Base-by-base conservation (phyloP, 2,329 filamentous ascomycete genomes). In the Alternaria rosae region DNA sequence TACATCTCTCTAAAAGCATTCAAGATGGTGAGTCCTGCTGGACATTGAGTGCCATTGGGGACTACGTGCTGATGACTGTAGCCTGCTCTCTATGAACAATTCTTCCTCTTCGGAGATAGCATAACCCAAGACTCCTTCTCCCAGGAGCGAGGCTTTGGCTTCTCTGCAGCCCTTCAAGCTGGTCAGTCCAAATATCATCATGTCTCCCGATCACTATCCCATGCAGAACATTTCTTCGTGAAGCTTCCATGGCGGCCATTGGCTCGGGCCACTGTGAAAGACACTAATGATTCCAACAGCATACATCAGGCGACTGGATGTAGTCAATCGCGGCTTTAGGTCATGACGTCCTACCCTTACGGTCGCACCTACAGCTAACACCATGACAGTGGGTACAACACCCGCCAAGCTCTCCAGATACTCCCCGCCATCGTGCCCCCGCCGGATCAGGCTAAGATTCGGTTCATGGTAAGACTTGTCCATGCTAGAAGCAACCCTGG, bases 31-130 rank as follows among this genome's bases (percentile, higher is more conserved):
- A 64, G 67, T 60, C 21, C 10, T 17, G 23, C 23, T 53, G 26
- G 30, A 10, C 15, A 6, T 38, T 25, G 42, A n/a, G 15, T 28
- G 10, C 25, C 5, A 32, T 28, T 25, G 13, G 25, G 25, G 26
- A n/a, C 21, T 11, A 6, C 25, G 12, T 30, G 23, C 28, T 70
- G 50, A 70, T 50, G 9, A 13, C 5, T 4, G 4, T 26, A 80
- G 77, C 64, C 72, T 62, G 64, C 74, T 32, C 54, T 70, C 21
- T 78, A 79, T 57, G 78, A 82, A 38, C 81, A 84, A 62, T 81
- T 85, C 70, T 84, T 98, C 65, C 87, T 98, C 23, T 91, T 98
- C 65, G 94, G 94, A 57, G 95, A 98, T 81, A 97, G 92, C 30
- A 90, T 98, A 64, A 90, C 94, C 51, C 89, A 98, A 74, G 83